Conservation (phyloP, 306 rosid genomes). For the Citrullus mucosospermus region DNA sequence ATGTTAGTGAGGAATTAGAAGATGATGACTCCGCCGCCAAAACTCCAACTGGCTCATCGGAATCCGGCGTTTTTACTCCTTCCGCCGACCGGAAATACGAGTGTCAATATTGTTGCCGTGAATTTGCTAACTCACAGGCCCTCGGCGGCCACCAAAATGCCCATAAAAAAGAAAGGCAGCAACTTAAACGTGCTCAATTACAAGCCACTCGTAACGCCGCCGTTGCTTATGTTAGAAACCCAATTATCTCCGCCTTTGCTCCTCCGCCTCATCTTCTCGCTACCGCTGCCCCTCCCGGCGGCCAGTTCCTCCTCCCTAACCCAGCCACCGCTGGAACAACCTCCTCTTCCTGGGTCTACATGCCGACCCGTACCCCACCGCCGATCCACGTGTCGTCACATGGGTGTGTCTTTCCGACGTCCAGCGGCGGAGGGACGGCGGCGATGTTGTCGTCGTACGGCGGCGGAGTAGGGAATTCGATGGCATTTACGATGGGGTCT, state of each 20-base stretch:
- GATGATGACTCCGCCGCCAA: conserved; percentile 43
- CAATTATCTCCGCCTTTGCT: conserved; percentile 79
- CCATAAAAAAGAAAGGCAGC: conserved; percentile 93
- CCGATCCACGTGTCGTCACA: background rate
- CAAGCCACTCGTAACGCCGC: conserved; percentile 79
- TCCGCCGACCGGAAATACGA: conserved; percentile 73
- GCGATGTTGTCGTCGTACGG: conserved; percentile 30
- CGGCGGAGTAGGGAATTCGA: conserved; percentile 41
- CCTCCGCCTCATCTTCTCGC: conserved; percentile 79
- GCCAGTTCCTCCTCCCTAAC: background rate
- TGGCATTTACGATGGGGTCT: conserved; percentile 41
- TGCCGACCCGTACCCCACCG: conserved; percentile 30
- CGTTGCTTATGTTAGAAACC: conserved; percentile 70
- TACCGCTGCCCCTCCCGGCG: conserved; percentile 6
- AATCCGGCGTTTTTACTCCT: conserved; percentile 36
- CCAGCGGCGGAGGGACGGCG: conserved; percentile 30
- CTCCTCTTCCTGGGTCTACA: conserved; percentile 55
- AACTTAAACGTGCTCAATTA: conserved; percentile 76
- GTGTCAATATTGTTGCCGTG: conserved; percentile 91
- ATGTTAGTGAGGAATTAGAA: conserved; percentile 49
- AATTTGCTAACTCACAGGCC: conserved; percentile 94
- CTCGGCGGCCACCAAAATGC: conserved; percentile 99
- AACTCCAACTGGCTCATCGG: conserved; percentile 61
- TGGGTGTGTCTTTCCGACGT: conserved; percentile 56
- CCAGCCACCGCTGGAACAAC: background rate